Evolutionary conservation across 2,329 filamentous ascomycete genomes (phyloP), one percentile per base, ranked within the genome.

Genomic region (Aureobasidium musti): DNA sequence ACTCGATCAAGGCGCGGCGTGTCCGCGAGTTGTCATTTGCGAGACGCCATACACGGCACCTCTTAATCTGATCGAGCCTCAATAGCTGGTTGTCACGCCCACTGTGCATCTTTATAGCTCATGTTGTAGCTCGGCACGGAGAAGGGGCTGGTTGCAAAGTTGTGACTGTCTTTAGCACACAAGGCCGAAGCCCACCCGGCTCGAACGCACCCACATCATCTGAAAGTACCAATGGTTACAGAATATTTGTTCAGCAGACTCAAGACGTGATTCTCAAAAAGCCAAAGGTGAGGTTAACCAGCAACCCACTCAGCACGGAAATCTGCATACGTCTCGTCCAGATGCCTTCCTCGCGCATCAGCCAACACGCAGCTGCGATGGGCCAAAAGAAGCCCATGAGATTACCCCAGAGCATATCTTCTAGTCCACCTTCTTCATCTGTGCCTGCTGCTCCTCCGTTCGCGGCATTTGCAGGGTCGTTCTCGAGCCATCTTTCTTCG

Each of bases 301-400:
- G 77, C 23, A 97, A 87, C 0, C 95, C 95, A 52, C 92, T 89
- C 61, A 91, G 87, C 19, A 98, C 91, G 71, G 94, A 94, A 72
- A 97, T 86, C 76, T 92, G 89, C 82, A 92, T 90, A 73, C 93
- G 83, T 74, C 90, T 87, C 68, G 88, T 90, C 87, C 92, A 96
- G 68, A 98, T 88, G 0, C 91, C 92, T 67, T 95, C 91, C 77
- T 97, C 91, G 68, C 93, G 84, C 70, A 94, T 84, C 59, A 96
- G 81, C 92, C 93, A 97, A 63, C 89, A 87, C 66, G 94, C 81
- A 73, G 91, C 92, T 0, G 91, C 94, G 11, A 98, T 78, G 4
- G 95, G 95, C 87, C 94, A 98, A 76, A 99, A 90, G 81, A 98
- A 99, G 0, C 95, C 95, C 73, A 95, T 91, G 67, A 96, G 81